Evolutionary conservation across 75 land plant species (phyloP).

Genomic region (Cryptomeria japonica): DNA sequence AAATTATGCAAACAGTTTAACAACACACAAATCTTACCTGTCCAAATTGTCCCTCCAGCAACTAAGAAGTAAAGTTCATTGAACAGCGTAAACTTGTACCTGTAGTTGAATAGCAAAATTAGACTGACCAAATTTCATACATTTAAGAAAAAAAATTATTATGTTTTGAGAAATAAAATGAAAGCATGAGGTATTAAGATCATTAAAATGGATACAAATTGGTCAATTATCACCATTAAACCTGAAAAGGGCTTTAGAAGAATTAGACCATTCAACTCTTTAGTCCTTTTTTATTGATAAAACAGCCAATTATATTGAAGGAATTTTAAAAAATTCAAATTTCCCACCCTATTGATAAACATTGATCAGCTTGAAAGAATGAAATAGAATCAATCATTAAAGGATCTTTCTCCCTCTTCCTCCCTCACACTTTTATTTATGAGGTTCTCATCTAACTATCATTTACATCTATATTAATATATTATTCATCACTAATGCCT

Average conservation of each 20-base stretch:
- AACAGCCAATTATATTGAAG: too few species aligned
- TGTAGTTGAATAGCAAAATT: conserved; percentile 31
- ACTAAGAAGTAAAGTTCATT: conserved; percentile 97
- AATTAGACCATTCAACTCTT: not conserved
- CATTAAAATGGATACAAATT: conserved; percentile 7
- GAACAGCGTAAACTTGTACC: conserved; percentile 95
- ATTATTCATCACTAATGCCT: too few species aligned
- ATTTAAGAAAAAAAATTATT: not conserved
- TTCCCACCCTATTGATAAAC: too few species aligned
- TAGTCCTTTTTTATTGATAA: too few species aligned
- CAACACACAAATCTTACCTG: conserved; percentile 46
- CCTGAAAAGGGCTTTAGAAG: not conserved
- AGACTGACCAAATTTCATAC: not conserved
- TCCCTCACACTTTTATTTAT: too few species aligned
- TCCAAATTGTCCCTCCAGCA: conserved; percentile 99
- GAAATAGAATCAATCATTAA: too few species aligned
- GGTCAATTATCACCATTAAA: not conserved
- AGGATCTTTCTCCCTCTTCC: too few species aligned
- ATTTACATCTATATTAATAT: too few species aligned
- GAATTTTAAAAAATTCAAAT: too few species aligned
- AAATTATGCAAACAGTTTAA: not conserved
- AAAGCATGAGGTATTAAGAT: not conserved
- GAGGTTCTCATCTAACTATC: too few species aligned
- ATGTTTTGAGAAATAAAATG: not conserved
- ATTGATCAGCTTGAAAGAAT: too few species aligned